Evolutionary conservation across 352 stramenopile genomes (phyloP).

Genomic region (Phytophthora agathidicida): DNA sequence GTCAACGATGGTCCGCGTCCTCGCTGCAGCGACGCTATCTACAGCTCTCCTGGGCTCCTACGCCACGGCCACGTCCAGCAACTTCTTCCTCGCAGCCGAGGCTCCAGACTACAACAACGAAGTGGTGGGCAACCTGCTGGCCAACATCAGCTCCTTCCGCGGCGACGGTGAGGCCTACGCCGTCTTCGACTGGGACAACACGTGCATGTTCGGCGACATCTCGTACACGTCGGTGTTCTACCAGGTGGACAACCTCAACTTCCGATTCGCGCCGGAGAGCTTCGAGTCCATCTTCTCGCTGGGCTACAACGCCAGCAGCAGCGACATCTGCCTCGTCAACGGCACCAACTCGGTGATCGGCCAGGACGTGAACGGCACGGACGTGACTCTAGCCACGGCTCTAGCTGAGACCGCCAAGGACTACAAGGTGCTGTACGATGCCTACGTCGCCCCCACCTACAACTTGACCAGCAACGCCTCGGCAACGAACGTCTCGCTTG

Average conservation of each 20-base stretch:
- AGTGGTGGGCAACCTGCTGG: slow-evolving; percentile 45
- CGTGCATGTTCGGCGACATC: slow-evolving; percentile 71
- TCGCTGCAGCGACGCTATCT: slow-evolving; percentile 24
- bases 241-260: slow-evolving; percentile 63
- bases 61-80: slow-evolving; percentile 3
- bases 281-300: slow-evolving; percentile 56
- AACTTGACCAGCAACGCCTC: slow-evolving; percentile 38
- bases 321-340: slow-evolving; percentile 50
- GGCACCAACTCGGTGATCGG: slow-evolving; percentile 53
- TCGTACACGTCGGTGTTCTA: slow-evolving; percentile 70
- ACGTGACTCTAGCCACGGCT: slow-evolving; percentile 47
- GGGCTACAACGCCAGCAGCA: slow-evolving; percentile 55
- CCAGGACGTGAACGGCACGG: slow-evolving; percentile 41
- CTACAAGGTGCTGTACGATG: slow-evolving; percentile 61
- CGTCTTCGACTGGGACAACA: slow-evolving; percentile 74
- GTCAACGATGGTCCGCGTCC: slow-evolving; percentile 24
- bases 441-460: slow-evolving; percentile 55
- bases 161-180: slow-evolving; percentile 48
- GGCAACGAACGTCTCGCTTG: slow-evolving; percentile 23
- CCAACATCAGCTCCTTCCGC: slow-evolving; percentile 40
- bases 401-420: slow-evolving; percentile 40
- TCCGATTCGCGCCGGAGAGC: slow-evolving; percentile 46
- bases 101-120: slow-evolving; percentile 66
- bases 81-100: slow-evolving; percentile 53
- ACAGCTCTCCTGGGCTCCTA: slow-evolving; percentile 18